Conservation (phyloP, 805 yeast species). For the Babjeviella inositovora region DNA sequence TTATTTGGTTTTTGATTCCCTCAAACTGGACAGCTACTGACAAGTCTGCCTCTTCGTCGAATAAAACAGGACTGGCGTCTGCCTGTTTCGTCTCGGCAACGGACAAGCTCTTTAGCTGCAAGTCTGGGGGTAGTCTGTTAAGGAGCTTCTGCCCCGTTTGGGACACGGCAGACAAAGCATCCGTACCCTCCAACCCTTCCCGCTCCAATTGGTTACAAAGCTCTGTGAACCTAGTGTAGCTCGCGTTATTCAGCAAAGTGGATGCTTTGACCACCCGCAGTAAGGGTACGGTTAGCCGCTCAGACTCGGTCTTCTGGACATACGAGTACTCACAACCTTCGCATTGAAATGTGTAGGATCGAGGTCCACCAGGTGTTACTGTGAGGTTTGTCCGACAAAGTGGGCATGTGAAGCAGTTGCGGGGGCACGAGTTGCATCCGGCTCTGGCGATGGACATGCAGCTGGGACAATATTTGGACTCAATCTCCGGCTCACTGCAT, state of each 20-base stretch:
- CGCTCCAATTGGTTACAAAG: too few relatives aligned
- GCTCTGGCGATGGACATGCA: conserved; percentile 5
- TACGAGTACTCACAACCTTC: not conserved
- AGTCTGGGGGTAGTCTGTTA: too few relatives aligned
- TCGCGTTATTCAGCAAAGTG: not conserved
- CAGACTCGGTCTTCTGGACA: not conserved
- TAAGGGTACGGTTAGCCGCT: not conserved
- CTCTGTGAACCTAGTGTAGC: not conserved
- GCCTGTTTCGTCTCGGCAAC: not conserved
- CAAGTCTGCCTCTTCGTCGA: conserved; percentile 1
- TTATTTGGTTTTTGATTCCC: too few relatives aligned
- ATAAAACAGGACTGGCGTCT: not conserved
- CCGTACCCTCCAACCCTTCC: too few relatives aligned
- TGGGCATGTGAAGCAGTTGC: conserved; percentile 17
- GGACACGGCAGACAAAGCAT: not conserved
- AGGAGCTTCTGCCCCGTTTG: not conserved
- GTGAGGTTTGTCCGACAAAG: conserved; percentile 7
- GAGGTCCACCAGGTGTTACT: conserved; percentile 3
- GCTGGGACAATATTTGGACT: conserved; percentile 10
- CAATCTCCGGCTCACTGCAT: conserved; percentile 8
- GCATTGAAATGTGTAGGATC: conserved; percentile 1
- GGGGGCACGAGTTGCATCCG: conserved; percentile 6
- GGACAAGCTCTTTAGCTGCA: not conserved
- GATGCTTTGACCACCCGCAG: not conserved
- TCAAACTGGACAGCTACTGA: not conserved